Evolutionary conservation across 2,329 filamentous ascomycete species (phyloP).

Genomic region (Ceratocystis ficicola): DNA sequence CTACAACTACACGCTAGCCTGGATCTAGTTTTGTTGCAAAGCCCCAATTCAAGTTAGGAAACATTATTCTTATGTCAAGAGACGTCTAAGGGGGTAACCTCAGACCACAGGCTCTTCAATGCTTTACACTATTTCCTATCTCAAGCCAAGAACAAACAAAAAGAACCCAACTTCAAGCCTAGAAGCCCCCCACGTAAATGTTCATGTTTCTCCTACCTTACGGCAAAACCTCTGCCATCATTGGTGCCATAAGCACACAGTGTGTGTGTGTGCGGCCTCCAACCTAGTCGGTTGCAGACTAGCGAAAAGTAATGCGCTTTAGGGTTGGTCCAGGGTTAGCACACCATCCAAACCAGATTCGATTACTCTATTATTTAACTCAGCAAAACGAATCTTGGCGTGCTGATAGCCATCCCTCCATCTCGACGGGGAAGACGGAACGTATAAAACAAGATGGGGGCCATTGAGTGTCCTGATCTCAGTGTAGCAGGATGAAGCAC

Average conservation of each 20-base stretch:
- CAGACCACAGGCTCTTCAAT: background rate
- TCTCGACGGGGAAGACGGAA: background rate
- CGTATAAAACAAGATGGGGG: background rate
- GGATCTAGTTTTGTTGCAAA: background rate
- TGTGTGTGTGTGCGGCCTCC: no score
- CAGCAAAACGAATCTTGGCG: background rate
- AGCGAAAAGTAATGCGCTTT: background rate
- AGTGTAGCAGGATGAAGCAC: background rate
- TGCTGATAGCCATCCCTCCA: background rate
- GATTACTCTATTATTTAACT: conserved; percentile 2
- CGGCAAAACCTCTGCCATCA: no score
- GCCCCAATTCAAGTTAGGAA: background rate
- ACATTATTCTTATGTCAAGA: background rate
- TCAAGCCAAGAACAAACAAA: no score
- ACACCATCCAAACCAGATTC: background rate
- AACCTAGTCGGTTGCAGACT: background rate
- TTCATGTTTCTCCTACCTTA: background rate
- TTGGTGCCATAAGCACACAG: no score
- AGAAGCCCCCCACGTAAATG: background rate
- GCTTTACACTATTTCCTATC: background rate
- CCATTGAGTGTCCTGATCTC: background rate
- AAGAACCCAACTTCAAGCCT: no score
- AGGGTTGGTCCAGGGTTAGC: background rate
- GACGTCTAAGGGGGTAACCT: background rate
- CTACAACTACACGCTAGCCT: no score